phyloP scores from a whole-genome alignment of 2,329 filamentous ascomycete species.

The Teratosphaeria destructans region DNA sequence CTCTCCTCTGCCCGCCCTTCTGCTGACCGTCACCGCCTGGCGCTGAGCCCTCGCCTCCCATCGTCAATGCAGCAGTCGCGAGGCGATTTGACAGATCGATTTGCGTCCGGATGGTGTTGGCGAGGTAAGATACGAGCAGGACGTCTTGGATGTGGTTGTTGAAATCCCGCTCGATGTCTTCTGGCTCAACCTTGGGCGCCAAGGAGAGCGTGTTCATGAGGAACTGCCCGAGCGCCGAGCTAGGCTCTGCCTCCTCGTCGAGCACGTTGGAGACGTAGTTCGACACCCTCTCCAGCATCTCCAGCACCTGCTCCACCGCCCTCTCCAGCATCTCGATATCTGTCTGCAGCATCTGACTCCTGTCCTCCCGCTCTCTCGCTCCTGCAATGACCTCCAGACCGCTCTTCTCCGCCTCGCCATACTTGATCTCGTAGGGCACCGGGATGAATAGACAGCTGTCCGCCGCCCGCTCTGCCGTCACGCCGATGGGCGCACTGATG shows the following conservation, averaged over 20 bases:
- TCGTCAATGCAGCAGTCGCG: slow-evolving; percentile 51
- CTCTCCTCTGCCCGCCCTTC: slow-evolving; percentile 7
- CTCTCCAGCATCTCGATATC: slow-evolving; percentile 85
- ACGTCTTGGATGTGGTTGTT: slow-evolving; percentile 99
- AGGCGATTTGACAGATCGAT: slow-evolving; percentile 95
- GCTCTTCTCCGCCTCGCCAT: slow-evolving; percentile 67
- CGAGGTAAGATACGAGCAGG: slow-evolving; percentile 92
- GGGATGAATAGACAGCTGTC: slow-evolving; percentile 97
- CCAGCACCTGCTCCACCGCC: slow-evolving; percentile 76
- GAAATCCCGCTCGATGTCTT: slow-evolving; percentile 93
- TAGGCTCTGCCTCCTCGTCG: slow-evolving; percentile 84
- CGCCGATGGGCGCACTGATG: slow-evolving; percentile 89
- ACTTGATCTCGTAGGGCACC: slow-evolving; percentile 87
- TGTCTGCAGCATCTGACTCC: slow-evolving; percentile 62
- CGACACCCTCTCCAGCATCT: slow-evolving; percentile 80
- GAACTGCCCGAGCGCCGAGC: slow-evolving; percentile 86
- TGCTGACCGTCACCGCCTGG: slow-evolving; percentile 6
- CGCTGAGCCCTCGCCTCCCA: slow-evolving; percentile 20
- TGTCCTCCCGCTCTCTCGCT: slow-evolving; percentile 68
- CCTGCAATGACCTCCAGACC: slow-evolving; percentile 74
- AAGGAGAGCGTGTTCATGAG: slow-evolving; percentile 87
- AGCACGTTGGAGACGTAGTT: slow-evolving; percentile 89
- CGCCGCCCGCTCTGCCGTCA: slow-evolving; percentile 85
- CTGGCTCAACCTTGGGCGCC: slow-evolving; percentile 84
- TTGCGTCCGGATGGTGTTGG: slow-evolving; percentile 97